Percentiles rank a stretch among this genome's conserved stretches.
Conservation (phyloP, 495 filamentous ascomycete genomes). For the Glonium stellatum region DNA sequence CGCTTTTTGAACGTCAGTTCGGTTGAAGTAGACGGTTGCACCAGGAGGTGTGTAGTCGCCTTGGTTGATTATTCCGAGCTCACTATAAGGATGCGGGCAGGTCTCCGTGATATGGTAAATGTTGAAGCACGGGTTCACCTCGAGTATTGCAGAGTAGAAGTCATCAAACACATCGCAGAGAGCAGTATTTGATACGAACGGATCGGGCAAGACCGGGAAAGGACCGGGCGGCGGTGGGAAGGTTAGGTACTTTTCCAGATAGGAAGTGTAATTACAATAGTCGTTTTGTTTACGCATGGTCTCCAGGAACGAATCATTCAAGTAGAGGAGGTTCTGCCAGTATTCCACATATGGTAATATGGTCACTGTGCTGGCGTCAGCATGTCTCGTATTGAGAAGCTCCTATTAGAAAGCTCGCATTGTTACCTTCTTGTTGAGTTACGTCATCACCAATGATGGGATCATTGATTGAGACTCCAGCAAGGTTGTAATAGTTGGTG, state of each 20-base stretch:
- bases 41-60: constrained; percentile 38
- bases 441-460: constrained; percentile 51
- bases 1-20: constrained; percentile 65
- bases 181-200: constrained; percentile 17
- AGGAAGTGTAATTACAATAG: constrained; percentile 60
- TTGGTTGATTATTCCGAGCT: constrained; percentile 63
- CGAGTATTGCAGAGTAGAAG: constrained; percentile 48
- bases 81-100: constrained; percentile 66
- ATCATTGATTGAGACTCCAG: constrained; percentile 64
- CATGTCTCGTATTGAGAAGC: not conserved
- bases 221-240: constrained; percentile 57
- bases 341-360: constrained; percentile 57
- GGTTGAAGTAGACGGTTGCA: constrained; percentile 67
- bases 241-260: constrained; percentile 52
- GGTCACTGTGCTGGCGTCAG: constrained; percentile 52
- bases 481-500: constrained; percentile 57
- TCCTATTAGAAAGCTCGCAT: constrained; percentile 24
- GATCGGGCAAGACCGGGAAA: constrained; percentile 43
- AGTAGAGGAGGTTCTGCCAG: constrained; percentile 51
- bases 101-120: constrained; percentile 68
- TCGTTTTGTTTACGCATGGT: constrained; percentile 50
- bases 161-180: constrained; percentile 52
- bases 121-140: constrained; percentile 75
- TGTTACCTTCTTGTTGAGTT: constrained; percentile 42
- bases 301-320: constrained; percentile 60